Conservation (phyloP, 2,329 filamentous ascomycete genomes). For the Lomentospora prolificans region DNA sequence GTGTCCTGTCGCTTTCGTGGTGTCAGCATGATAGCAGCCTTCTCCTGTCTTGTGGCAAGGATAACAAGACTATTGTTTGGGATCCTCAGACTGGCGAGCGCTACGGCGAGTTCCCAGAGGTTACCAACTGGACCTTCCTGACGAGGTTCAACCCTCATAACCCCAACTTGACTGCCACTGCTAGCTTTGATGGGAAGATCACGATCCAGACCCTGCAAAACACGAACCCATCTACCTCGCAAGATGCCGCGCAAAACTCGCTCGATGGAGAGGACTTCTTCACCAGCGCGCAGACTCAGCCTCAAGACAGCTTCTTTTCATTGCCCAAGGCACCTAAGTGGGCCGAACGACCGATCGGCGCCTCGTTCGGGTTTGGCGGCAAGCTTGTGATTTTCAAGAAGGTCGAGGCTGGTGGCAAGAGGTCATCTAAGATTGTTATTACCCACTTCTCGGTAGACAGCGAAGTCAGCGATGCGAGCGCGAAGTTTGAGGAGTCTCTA, state of each 20-base stretch:
- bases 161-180: slow-evolving; percentile 83
- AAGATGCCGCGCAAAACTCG: slow-evolving; percentile 55
- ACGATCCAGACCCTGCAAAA: slow-evolving; percentile 89
- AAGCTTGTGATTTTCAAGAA: slow-evolving; percentile 72
- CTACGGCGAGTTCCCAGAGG: slow-evolving; percentile 88
- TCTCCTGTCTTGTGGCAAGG: slow-evolving; percentile 87
- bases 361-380: slow-evolving; percentile 90
- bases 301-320: slow-evolving; percentile 83
- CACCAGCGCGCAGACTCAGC: slow-evolving; percentile 81
- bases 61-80: slow-evolving; percentile 93
- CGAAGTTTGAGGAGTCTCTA: slow-evolving; percentile 78
- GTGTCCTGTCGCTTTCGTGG: slow-evolving; percentile 90
- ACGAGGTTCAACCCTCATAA: slow-evolving; percentile 92
- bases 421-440: slow-evolving; percentile 70
- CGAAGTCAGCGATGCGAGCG: slow-evolving; percentile 70
- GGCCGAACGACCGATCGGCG: slow-evolving; percentile 76
- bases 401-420: slow-evolving; percentile 50
- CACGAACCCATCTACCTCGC: slow-evolving; percentile 68
- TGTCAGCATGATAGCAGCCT: slow-evolving; percentile 84
- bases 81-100: slow-evolving; percentile 84
- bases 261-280: slow-evolving; percentile 95
- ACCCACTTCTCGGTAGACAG: slow-evolving; percentile 84
- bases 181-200: slow-evolving; percentile 95
- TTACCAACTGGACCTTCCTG: slow-evolving; percentile 99
- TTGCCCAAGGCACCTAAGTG: slow-evolving; percentile 79